A percentile compares a stretch with the other conserved stretches of the same genome.
These are phyloP conservation scores for Hypoxylon rickii DNA, from an alignment of 495 filamentous ascomycete species.

Conservation along the genomic window DNA sequence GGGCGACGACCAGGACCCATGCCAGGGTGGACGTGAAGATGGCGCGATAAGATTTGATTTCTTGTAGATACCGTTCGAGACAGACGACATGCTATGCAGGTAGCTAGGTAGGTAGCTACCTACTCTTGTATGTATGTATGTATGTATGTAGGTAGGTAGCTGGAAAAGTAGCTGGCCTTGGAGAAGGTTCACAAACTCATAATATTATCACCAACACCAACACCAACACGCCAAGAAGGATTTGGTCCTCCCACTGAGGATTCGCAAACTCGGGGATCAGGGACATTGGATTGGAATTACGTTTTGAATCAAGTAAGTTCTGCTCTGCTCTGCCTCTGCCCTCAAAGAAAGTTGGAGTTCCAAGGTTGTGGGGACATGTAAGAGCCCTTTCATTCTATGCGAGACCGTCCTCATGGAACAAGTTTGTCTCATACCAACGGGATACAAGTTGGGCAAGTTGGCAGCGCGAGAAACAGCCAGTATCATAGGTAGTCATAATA, in stretches of 20 bases:
- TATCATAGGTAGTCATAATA: slow-evolving; percentile 11
- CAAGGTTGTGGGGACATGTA: slow-evolving; percentile 17
- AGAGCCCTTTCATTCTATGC: slow-evolving; percentile 34
- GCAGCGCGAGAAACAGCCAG: slow-evolving; percentile 28
- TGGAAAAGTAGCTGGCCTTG: no score
- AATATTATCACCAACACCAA: slow-evolving; percentile 18
- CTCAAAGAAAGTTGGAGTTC: slow-evolving; percentile 8
- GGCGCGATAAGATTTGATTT: slow-evolving; percentile 34
- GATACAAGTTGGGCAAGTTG: slow-evolving; percentile 15
- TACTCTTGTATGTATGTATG: no score
- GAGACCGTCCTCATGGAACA: slow-evolving; percentile 35
- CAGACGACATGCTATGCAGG: no score
- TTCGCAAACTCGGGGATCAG: slow-evolving; percentile 5
- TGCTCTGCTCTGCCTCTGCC: no score
- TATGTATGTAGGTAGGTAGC: no score
- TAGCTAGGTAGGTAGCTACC: no score
- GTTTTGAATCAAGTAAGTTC: no score
- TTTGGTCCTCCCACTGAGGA: slow-evolving; percentile 5
- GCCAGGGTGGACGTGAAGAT: slow-evolving; percentile 23
- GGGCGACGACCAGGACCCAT: slow-evolving; percentile 26
- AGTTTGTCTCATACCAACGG: slow-evolving; percentile 31
- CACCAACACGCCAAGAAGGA: slow-evolving; percentile 20
- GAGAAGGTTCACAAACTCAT: slow-evolving; percentile 12
- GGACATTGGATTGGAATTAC: background rate
- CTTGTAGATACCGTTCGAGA: slow-evolving; percentile 18